phyloP scores from a whole-genome alignment of 257 asterid species.

The Nicotiana noctiflora region DNA sequence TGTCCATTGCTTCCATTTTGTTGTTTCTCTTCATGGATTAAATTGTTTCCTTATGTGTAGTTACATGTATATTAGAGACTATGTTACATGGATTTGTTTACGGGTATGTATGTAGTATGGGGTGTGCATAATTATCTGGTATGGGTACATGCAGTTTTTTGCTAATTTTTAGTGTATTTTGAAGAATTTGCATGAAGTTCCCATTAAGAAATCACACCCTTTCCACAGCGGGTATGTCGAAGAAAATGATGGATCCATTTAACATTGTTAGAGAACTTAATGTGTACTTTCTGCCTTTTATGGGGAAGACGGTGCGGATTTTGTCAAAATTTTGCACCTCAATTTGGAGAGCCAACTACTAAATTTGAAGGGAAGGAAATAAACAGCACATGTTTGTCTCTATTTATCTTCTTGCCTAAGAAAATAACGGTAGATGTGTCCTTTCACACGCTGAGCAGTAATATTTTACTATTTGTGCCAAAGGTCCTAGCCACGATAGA shows the following conservation, averaged over 20 bases:
- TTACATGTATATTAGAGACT: neutral
- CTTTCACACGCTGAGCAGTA: neutral
- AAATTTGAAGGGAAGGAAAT: neutral
- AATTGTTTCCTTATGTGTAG: neutral
- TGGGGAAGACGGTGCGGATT: neutral
- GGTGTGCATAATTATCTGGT: neutral
- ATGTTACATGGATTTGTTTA: neutral
- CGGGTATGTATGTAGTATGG: neutral
- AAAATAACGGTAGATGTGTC: neutral
- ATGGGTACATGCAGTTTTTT: neutral
- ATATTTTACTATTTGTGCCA: neutral
- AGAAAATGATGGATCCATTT: neutral
- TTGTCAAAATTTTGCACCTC: conserved; percentile 1
- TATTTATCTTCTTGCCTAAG: neutral
- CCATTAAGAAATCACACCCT: neutral
- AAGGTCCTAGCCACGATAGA: conserved; percentile 1
- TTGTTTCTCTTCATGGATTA: conserved; percentile 3
- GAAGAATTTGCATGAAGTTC: neutral
- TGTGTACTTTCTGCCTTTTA: neutral
- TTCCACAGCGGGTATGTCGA: neutral
- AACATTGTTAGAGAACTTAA: neutral
- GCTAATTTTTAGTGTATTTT: neutral
- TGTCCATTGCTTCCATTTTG: neutral
- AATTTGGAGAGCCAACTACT: conserved; percentile 3
- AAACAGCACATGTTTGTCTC: neutral